Base-by-base conservation (phyloP, 139 green algal genomes). In the Mesotaenium endlicherianum region DNA sequence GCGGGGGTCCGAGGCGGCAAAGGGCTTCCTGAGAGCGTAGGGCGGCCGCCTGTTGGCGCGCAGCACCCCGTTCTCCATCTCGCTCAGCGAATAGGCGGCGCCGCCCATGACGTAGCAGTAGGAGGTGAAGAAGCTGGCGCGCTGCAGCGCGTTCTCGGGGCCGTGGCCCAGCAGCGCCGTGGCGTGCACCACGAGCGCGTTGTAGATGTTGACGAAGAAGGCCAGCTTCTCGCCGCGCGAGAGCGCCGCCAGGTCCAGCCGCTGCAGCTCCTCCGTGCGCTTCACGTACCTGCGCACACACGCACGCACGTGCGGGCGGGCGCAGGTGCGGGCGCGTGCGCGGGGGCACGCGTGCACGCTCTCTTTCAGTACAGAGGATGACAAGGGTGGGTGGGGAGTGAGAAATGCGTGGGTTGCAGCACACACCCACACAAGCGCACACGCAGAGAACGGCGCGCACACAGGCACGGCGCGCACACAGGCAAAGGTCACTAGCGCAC, bases 191-290 rank as follows among this genome's bases (percentile, higher is more conserved):
- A 97, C 90, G 47, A 97, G 88, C 2, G 89, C 89, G 85, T 97
- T 98, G 92, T 98, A 98, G 26, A 93, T 79, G 89, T 98, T 98
- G 91, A 98, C 93, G 81, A 92, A 95, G 81, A 98, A 95, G 0
- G 91, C 91, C 26, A 92, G 93, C 1, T 92, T 90, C 85, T 94
- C 90, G 1, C 92, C 76, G 0, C 84, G 74, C 42, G 41, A 79
- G 49, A 98, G 88, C 0, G 74, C 70, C 0, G 59, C 53, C 4
- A 97, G 78, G 59, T 84, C 43, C 41, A 87, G 44, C n/a, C 74
- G 71, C 17, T 75, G 70, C 14, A 74, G 70, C 30, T 45, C 30
- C 31, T 78, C 70, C 5, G 70, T 49, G 6, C 47, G 39, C 40
- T 17, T 5, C 16, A 44, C 20, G 49, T 59, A 78, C 40, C 70